phyloP scores from a whole-genome alignment of 805 yeast genomes.

The Candida krabiensis region DNA sequence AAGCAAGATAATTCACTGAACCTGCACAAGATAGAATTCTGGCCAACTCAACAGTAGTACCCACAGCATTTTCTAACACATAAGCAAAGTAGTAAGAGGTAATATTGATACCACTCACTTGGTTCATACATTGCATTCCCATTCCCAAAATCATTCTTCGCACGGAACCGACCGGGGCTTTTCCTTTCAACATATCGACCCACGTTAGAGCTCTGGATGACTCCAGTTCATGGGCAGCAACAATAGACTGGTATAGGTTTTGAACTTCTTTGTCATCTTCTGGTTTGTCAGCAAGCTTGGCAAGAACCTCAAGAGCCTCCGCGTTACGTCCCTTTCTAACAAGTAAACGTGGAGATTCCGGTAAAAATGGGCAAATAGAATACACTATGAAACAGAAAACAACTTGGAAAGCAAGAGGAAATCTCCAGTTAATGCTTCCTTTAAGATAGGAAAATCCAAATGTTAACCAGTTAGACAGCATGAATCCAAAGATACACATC shows the following conservation, averaged over 20 bases:
- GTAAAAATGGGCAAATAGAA: slow-evolving; percentile 22
- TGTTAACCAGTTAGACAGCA: slow-evolving; percentile 37
- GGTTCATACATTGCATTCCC: slow-evolving; percentile 36
- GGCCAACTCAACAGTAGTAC: slow-evolving; percentile 34
- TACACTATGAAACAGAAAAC: slow-evolving; percentile 17
- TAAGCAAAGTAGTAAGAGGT: slow-evolving; percentile 15
- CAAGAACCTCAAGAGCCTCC: slow-evolving; percentile 42
- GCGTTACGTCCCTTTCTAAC: slow-evolving; percentile 38
- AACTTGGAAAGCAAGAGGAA: slow-evolving; percentile 36
- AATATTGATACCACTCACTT: slow-evolving; percentile 40
- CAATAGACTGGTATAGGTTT: slow-evolving; percentile 21
- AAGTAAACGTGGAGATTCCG: slow-evolving; percentile 46
- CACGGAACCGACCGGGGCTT: slow-evolving; percentile 22
- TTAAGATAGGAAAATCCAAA: slow-evolving; percentile 34
- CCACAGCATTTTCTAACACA: slow-evolving; percentile 29
- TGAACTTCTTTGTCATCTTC: slow-evolving; percentile 31
- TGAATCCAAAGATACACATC: slow-evolving; percentile 28
- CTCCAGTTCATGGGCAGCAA: slow-evolving; percentile 24
- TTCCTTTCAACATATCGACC: slow-evolving; percentile 24
- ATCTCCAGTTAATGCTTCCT: slow-evolving; percentile 32
- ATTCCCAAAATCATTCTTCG: slow-evolving; percentile 29
- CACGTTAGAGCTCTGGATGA: slow-evolving; percentile 24
- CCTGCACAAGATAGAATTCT: slow-evolving; percentile 38
- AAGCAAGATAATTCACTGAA: slow-evolving; percentile 20
- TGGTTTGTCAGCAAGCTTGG: slow-evolving; percentile 30